Base-by-base conservation (phyloP, 2,329 filamentous ascomycete species). In the Orbilia oligospora region DNA sequence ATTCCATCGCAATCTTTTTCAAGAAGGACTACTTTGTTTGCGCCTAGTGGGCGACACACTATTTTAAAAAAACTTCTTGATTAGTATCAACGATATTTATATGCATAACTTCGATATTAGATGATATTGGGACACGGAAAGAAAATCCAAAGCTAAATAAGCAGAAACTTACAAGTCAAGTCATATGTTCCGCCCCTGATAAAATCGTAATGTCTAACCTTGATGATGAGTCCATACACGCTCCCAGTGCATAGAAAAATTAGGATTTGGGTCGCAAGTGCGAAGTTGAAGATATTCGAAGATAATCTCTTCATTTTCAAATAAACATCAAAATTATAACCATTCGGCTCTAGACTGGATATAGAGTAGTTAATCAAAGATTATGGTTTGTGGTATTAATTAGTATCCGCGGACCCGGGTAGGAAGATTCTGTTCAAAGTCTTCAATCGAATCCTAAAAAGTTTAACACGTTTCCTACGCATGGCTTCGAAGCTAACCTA, bases 21-120 rank as follows among this genome's bases (percentile, higher is more conserved):
- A 3, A 71, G 4, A 5, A 71, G 24, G 6, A 77, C 20, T 9
- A 63, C 33, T 10, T 63, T 61, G 18, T 77, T 77, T 9, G 51
- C 49, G 12, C 30, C n/a, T n/a, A 71, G 18, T 9, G 73, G 73
- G n/a, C 73, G 67, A n/a, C 73, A 77, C 46, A 77, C 73, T 77
- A 67, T 16, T 10, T 61, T 38, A 44, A 3, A 18, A 41, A 48
- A 24, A n/a, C 22, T 56, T 53, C 51, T 6, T n/a, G 1, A 33
- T 49, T 18, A 33, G 24, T 2, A 33, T 14, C 1, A n/a, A n/a
- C n/a, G n/a, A n/a, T n/a, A 22, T 38, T 16, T 38, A 3, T 8
- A 44, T 16, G 44, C 33, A 5, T 18, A 24, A 24, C 12, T 4
- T 16, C 27, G 3, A 9, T 1, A 44, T 9, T 8, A 41, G 12